Conservation (phyloP, 2,329 filamentous ascomycete species). For the Orbilia brochopaga region DNA sequence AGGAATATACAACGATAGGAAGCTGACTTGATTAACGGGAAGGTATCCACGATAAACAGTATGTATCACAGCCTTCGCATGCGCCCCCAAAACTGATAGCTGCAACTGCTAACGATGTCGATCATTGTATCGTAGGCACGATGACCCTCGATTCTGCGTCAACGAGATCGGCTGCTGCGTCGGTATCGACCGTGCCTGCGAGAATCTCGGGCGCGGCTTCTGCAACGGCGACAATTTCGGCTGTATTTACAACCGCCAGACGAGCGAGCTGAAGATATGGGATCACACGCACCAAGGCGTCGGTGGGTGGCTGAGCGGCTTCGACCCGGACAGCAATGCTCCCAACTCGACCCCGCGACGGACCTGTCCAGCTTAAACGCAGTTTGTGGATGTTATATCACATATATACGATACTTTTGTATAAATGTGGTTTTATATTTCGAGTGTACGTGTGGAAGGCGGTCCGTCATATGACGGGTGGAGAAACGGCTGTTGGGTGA, state of each 20-base stretch:
- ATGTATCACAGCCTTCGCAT: background rate
- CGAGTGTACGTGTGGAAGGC: too few species aligned
- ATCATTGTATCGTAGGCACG: slow-evolving; percentile 1
- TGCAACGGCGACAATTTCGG: slow-evolving; percentile 9
- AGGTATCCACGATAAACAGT: slow-evolving; percentile 9
- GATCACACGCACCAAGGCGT: slow-evolving; percentile 10
- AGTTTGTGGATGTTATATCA: background rate
- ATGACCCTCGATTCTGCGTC: slow-evolving; percentile 10
- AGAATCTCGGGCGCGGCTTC: background rate
- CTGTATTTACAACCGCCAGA: slow-evolving; percentile 1
- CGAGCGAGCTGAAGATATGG: slow-evolving; percentile 1
- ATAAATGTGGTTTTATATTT: too few species aligned
- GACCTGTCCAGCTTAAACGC: too few species aligned
- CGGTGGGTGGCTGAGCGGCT: background rate
- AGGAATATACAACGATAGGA: background rate
- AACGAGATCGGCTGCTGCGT: slow-evolving; percentile 13
- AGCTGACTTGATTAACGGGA: background rate
- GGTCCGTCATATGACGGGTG: too few species aligned
- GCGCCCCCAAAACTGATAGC: too few species aligned
- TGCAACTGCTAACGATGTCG: too few species aligned
- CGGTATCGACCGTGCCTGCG: slow-evolving; percentile 7
- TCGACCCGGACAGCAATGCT: background rate
- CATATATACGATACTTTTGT: too few species aligned
- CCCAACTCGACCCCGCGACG: too few species aligned
- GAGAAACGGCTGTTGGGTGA: too few species aligned